Percentiles rank a stretch among this genome's conserved stretches.
phyloP scores from a whole-genome alignment of 2,329 filamentous ascomycete species.

The Thermomyces lanuginosus region DNA sequence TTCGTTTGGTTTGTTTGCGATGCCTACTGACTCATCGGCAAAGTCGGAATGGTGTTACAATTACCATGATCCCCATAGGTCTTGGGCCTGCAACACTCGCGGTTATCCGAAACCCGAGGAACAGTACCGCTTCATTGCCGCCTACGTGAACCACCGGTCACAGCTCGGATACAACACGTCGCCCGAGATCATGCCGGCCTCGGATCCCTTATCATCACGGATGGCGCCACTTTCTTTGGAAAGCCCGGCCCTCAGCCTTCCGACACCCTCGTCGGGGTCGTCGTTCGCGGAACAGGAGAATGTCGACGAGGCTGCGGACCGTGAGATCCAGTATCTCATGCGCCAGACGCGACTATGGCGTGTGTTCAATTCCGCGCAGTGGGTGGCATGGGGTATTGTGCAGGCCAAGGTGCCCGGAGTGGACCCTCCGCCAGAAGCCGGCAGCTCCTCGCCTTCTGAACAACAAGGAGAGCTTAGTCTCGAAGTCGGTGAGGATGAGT shows the following conservation, averaged over 20 bases:
- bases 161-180: constrained; percentile 21
- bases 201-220: constrained; percentile 32
- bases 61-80: constrained; percentile 57
- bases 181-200: constrained; percentile 35
- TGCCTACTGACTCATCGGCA: too few species aligned
- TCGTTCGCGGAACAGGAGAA: constrained; percentile 38
- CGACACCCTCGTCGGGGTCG: constrained; percentile 5
- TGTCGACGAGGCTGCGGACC: constrained; percentile 48
- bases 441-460: not conserved
- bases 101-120: constrained; percentile 65
- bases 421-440: constrained; percentile 21
- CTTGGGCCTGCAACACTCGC: constrained; percentile 51
- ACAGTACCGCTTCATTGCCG: constrained; percentile 67
- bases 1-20: not conserved
- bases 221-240: constrained; percentile 65
- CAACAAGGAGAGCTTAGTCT: constrained; percentile 8
- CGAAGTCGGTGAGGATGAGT: constrained; percentile 42
- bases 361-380: constrained; percentile 70
- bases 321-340: constrained; percentile 52
- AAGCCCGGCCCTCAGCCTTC: constrained; percentile 37
- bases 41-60: constrained; percentile 92
- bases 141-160: constrained; percentile 72
- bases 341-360: constrained; percentile 75
- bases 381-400: constrained; percentile 93
- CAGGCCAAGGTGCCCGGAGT: constrained; percentile 75